Conservation (phyloP, 2,329 filamentous ascomycete genomes). For the Aspergillus fijiensis region DNA sequence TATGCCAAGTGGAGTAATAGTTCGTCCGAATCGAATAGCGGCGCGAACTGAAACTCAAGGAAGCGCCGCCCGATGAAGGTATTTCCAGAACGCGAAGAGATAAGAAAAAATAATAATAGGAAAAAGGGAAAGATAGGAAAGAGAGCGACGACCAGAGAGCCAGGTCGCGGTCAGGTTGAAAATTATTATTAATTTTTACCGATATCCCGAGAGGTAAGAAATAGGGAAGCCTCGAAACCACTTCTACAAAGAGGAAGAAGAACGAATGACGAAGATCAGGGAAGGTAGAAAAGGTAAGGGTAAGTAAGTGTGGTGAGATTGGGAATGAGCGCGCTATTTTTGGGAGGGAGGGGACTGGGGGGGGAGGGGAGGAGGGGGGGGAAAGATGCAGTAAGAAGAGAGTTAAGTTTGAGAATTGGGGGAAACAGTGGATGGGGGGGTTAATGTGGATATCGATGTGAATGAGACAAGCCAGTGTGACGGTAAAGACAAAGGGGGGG, state of each 20-base stretch:
- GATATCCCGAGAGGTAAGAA: conserved; percentile 2
- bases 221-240: not conserved
- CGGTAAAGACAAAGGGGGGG: conserved; percentile 3
- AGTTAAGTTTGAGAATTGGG: not conserved
- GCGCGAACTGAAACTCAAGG: conserved; percentile 15
- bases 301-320: conserved; percentile 5
- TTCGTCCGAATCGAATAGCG: conserved; percentile 10
- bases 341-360: conserved; percentile 8
- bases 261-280: conserved; percentile 7
- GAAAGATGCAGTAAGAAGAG: not conserved
- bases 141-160: not conserved
- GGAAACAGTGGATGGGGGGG: not conserved
- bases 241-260: not conserved
- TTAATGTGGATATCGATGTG: not conserved
- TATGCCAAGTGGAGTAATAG: conserved; percentile 1
- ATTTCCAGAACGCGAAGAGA: conserved; percentile 15
- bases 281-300: conserved; percentile 3
- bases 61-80: conserved; percentile 10
- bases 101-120: conserved; percentile 5
- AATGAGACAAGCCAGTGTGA: conserved; percentile 1
- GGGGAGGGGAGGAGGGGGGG: not conserved
- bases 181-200: not conserved
- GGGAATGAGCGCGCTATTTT: conserved; percentile 10
- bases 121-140: not conserved
- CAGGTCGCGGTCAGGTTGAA: not conserved